Percentiles rank a stretch among this genome's conserved stretches.
Evolutionary conservation across 1,139 yeast genomes (phyloP).

Genomic region (Yarrowia galli): DNA sequence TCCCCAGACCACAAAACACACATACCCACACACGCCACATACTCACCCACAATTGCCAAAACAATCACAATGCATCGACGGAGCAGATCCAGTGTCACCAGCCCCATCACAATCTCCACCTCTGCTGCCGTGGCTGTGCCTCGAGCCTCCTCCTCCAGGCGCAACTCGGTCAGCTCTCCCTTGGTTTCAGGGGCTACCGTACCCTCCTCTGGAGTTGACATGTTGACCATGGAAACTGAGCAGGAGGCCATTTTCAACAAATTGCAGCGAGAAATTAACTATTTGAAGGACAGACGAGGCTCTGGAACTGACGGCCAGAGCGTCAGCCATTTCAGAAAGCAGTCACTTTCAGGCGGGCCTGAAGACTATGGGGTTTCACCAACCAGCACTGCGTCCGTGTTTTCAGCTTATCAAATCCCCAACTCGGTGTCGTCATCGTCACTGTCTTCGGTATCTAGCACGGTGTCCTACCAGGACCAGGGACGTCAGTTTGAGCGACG

Average conservation of each 20-base stretch:
- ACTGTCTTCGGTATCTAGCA: slow-evolving; percentile 47
- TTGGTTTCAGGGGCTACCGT: slow-evolving; percentile 13
- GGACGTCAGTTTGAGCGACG: slow-evolving; percentile 30
- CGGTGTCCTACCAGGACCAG: slow-evolving; percentile 40
- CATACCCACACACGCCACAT: neutral
- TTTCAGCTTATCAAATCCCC: slow-evolving; percentile 39
- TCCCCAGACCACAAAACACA: neutral
- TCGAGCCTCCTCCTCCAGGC: slow-evolving; percentile 9
- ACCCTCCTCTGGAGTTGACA: slow-evolving; percentile 19
- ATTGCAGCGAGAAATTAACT: slow-evolving; percentile 50
- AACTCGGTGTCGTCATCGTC: slow-evolving; percentile 48
- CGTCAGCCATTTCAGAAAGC: slow-evolving; percentile 20
- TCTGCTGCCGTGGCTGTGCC: slow-evolving; percentile 1
- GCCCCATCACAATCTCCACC: slow-evolving; percentile 10
- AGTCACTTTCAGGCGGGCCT: slow-evolving; percentile 20
- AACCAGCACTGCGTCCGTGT: slow-evolving; percentile 29
- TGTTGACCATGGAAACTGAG: slow-evolving; percentile 48
- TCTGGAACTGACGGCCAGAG: slow-evolving; percentile 43
- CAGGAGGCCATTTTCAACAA: slow-evolving; percentile 53
- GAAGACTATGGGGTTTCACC: slow-evolving; percentile 33
- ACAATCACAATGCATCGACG: slow-evolving; percentile 19
- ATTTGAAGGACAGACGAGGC: slow-evolving; percentile 47
- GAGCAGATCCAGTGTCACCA: slow-evolving; percentile 27
- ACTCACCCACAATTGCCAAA: neutral
- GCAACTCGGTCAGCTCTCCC: slow-evolving; percentile 17